Percentiles rank a stretch among this genome's conserved stretches.
Evolutionary conservation across 192 early-diverging fungal genomes (phyloP).

Genomic region (Powellomyces hirtus): DNA sequence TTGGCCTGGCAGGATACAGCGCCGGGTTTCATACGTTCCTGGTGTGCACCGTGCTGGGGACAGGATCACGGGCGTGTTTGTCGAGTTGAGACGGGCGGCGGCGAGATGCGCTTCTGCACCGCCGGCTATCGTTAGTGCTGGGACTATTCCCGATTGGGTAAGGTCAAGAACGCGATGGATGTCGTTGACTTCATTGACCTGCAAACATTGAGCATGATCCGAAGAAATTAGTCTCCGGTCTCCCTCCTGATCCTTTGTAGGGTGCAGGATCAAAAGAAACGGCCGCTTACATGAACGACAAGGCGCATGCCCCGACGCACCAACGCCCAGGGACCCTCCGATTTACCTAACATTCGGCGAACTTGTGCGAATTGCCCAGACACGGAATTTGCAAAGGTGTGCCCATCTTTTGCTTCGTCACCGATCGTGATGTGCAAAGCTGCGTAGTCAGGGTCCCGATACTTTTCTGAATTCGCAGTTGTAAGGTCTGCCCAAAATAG

Average conservation of each 20-base stretch:
- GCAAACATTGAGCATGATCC: neutral
- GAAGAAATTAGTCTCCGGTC: neutral
- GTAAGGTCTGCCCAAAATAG: no score
- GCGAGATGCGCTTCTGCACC: conserved; percentile 69
- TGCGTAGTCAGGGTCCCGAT: no score
- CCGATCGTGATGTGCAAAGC: conserved; percentile 66
- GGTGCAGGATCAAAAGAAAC: no score
- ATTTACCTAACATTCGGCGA: neutral
- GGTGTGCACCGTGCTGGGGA: conserved; percentile 65
- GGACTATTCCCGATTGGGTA: conserved; percentile 37
- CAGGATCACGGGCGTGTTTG: conserved; percentile 64
- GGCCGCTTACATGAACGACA: neutral
- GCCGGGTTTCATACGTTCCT: conserved; percentile 51
- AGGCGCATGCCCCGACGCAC: no score
- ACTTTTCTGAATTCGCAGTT: no score
- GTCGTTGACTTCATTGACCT: conserved; percentile 42
- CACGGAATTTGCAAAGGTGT: conserved; percentile 15
- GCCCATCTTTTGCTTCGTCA: conserved; percentile 12
- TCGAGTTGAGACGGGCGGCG: conserved; percentile 52
- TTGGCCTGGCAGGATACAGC: conserved; percentile 54
- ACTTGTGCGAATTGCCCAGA: conserved; percentile 33
- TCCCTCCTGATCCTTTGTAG: no score
- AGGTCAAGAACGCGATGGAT: conserved; percentile 60
- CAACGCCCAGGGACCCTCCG: no score
- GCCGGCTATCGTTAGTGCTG: conserved; percentile 54